phyloP scores from a whole-genome alignment of 176 grass and related monocot genomes.

The Luzula sylvatica region DNA sequence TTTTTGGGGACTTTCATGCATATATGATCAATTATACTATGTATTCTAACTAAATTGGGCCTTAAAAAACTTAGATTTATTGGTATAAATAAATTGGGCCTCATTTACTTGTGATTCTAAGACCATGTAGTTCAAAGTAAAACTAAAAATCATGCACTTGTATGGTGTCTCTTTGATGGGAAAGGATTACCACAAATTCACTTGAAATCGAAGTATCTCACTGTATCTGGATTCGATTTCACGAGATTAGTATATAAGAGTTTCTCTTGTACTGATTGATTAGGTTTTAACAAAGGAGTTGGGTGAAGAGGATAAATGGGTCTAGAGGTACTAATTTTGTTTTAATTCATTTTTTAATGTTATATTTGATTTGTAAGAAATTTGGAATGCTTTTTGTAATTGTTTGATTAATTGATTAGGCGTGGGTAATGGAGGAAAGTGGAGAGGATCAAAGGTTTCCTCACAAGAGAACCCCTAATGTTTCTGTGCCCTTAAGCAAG shows the following conservation, averaged over 20 bases:
- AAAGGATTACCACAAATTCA: background rate
- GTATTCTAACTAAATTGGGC: no score
- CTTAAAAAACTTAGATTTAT: no score
- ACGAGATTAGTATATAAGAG: background rate
- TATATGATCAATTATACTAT: background rate
- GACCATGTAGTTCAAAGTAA: no score
- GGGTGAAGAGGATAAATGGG: background rate
- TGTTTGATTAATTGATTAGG: no score
- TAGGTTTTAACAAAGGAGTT: no score
- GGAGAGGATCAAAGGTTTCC: conserved; percentile 46
- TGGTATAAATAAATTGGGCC: no score
- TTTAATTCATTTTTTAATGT: background rate
- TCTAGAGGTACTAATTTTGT: conserved; percentile 6
- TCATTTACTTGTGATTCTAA: no score
- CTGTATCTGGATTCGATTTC: background rate
- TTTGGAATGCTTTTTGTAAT: no score
- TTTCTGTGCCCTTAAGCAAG: conserved; percentile 45
- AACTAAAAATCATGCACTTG: background rate
- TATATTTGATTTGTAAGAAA: background rate
- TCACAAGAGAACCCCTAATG: conserved; percentile 30
- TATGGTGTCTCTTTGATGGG: background rate
- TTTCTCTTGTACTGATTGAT: background rate
- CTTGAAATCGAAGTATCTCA: no score
- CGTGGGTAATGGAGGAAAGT: conserved; percentile 59
- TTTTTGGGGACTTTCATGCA: background rate